Evolutionary conservation across 352 stramenopile species (phyloP).

Genomic region (Globisporangium spiculum): DNA sequence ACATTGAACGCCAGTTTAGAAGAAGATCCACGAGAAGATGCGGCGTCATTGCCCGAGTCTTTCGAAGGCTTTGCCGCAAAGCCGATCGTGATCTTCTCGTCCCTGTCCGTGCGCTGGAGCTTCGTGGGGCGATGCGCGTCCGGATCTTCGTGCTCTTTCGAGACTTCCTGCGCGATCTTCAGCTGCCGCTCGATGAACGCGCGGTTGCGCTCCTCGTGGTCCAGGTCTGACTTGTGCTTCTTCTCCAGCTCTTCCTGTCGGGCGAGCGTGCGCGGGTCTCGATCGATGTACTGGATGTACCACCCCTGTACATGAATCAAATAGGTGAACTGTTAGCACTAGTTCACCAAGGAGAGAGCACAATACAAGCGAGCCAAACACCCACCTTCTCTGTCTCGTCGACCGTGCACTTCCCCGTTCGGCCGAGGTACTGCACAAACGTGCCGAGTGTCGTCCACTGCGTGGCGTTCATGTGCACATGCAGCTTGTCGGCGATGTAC

Average conservation of each 20-base stretch:
- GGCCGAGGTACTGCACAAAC: slow-evolving; percentile 99
- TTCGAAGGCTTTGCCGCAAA: slow-evolving; percentile 28
- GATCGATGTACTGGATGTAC: slow-evolving; percentile 96
- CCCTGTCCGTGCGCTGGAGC: slow-evolving; percentile 45
- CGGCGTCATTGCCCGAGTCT: slow-evolving; percentile 14
- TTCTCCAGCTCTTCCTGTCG: slow-evolving; percentile 85
- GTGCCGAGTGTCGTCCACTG: slow-evolving; percentile 95
- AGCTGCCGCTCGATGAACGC: slow-evolving; percentile 77
- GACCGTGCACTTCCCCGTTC: slow-evolving; percentile 95
- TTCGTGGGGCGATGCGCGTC: slow-evolving; percentile 55
- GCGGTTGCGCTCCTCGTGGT: slow-evolving; percentile 85
- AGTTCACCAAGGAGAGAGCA: background rate
- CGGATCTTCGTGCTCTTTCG: slow-evolving; percentile 23
- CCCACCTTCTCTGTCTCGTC: slow-evolving; percentile 96
- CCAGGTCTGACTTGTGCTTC: slow-evolving; percentile 87
- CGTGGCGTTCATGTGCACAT: slow-evolving; percentile 99
- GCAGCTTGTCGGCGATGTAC: slow-evolving; percentile 98
- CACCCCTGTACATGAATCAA: slow-evolving; percentile 60
- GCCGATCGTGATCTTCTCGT: slow-evolving; percentile 43
- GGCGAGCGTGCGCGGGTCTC: slow-evolving; percentile 89
- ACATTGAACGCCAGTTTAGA: slow-evolving; percentile 17
- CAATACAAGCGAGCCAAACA: background rate
- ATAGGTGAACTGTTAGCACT: background rate
- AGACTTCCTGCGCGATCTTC: slow-evolving; percentile 48
- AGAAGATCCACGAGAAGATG: background rate